A percentile compares a stretch with the other conserved stretches of the same genome.
Conservation (phyloP, 768 basidiomycete species). For the Amanita fuliginea region DNA sequence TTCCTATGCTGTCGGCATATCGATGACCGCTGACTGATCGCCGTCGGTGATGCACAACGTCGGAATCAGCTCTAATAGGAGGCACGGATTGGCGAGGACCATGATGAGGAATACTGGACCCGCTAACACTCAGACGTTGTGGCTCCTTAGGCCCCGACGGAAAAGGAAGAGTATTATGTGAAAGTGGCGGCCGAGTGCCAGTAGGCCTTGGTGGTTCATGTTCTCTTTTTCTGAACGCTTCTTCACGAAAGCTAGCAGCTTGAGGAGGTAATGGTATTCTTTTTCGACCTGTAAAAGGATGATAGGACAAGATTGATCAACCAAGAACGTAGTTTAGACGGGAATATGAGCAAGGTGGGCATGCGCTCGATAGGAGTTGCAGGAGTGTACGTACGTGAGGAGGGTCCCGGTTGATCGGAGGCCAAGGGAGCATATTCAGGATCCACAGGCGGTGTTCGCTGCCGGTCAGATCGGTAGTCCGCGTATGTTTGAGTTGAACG, state of each 20-base stretch:
- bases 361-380: conserved; percentile 8
- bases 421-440: conserved; percentile 2
- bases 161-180: background rate
- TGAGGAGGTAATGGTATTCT: conserved; percentile 37
- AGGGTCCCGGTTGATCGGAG: conserved; percentile 13
- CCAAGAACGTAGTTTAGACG: conserved; percentile 9
- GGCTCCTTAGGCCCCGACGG: conserved; percentile 10
- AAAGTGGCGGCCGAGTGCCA: background rate
- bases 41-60: background rate
- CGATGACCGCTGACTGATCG: background rate
- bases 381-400: conserved; percentile 22
- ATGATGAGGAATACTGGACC: background rate
- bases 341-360: conserved; percentile 12
- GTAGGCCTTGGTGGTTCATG: background rate
- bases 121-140: conserved; percentile 2
- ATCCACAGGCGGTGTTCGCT: background rate
- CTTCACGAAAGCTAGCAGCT: conserved; percentile 23
- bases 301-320: conserved; percentile 5
- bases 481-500: background rate
- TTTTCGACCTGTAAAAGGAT: conserved; percentile 21
- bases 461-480: background rate
- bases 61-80: conserved; percentile 2
- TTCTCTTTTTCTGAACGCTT: conserved; percentile 7
- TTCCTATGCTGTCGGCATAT: background rate
- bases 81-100: conserved; percentile 5